A percentile compares a stretch with the other conserved stretches of the same genome.
Conservation (phyloP, 2,329 filamentous ascomycete genomes). For the Neopestalotiopsis sp. region DNA sequence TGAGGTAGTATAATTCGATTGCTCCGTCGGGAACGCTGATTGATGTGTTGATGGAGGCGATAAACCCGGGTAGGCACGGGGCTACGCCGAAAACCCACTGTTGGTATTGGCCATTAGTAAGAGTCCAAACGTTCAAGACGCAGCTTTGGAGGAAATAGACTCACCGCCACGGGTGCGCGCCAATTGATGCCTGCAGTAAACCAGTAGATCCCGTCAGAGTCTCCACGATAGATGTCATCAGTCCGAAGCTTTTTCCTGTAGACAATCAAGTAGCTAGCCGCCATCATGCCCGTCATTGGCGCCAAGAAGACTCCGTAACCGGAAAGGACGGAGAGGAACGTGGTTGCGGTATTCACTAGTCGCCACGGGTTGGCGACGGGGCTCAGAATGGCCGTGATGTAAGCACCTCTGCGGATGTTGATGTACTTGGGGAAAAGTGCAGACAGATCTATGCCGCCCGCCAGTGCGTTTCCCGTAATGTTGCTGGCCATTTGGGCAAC, state of each 20-base stretch:
- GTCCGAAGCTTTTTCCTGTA: slow-evolving; percentile 40
- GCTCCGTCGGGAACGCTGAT: slow-evolving; percentile 40
- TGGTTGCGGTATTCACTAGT: slow-evolving; percentile 11
- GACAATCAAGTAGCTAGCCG: slow-evolving; percentile 36
- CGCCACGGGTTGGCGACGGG: slow-evolving; percentile 17
- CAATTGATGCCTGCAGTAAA: slow-evolving; percentile 45
- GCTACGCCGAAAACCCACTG: slow-evolving; percentile 12
- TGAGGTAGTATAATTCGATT: slow-evolving; percentile 44
- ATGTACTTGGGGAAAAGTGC: slow-evolving; percentile 9
- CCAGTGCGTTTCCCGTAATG: slow-evolving; percentile 31
- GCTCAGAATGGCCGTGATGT: slow-evolving; percentile 13
- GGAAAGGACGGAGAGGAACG: slow-evolving; percentile 15
- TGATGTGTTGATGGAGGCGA: slow-evolving; percentile 18
- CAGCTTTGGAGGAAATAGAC: slow-evolving; percentile 22
- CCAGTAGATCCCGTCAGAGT: slow-evolving; percentile 43
- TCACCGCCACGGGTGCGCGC: slow-evolving; percentile 43
- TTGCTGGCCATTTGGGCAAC: slow-evolving; percentile 33
- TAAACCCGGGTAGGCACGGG: not conserved
- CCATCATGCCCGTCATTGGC: slow-evolving; percentile 17
- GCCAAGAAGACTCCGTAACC: slow-evolving; percentile 14
- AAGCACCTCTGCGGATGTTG: slow-evolving; percentile 13
- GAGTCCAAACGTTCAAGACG: not conserved
- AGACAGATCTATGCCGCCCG: slow-evolving; percentile 19
- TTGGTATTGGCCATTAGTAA: not conserved
- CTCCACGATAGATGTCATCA: slow-evolving; percentile 38